A percentile compares a stretch with the other conserved stretches of the same genome.
phyloP scores from a whole-genome alignment of 805 yeast species.

The Pichia paraexigua region DNA sequence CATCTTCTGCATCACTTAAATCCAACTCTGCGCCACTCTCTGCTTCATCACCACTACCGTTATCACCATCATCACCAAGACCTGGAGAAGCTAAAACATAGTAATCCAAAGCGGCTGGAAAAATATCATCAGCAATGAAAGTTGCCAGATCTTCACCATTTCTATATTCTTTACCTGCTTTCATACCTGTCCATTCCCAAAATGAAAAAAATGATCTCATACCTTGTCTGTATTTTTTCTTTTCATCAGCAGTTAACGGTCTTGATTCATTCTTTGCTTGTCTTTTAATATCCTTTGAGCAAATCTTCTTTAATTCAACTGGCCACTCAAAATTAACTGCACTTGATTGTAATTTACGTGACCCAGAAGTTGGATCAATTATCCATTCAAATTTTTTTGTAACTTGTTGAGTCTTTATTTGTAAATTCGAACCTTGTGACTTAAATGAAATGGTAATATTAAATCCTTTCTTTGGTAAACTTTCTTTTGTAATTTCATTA shows the following conservation, averaged over 20 bases:
- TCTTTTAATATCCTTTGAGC: conserved; percentile 44
- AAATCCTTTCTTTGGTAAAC: conserved; percentile 33
- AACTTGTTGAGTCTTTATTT: conserved; percentile 49
- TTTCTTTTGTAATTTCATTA: neutral
- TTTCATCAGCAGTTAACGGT: conserved; percentile 41
- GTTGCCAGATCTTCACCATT: conserved; percentile 73
- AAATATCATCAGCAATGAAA: conserved; percentile 68
- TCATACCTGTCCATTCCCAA: conserved; percentile 77
- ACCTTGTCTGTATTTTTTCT: conserved; percentile 56
- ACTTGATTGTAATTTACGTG: conserved; percentile 47
- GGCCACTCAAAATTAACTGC: conserved; percentile 66
- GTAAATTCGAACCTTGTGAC: conserved; percentile 40
- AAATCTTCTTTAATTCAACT: conserved; percentile 41
- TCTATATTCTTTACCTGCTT: conserved; percentile 70
- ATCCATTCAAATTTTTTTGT: conserved; percentile 49
- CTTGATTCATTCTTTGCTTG: conserved; percentile 20
- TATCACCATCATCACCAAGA: conserved; percentile 42
- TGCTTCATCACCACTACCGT: conserved; percentile 49
- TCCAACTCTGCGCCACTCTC: conserved; percentile 12
- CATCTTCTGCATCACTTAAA: conserved; percentile 24
- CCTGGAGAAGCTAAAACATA: conserved; percentile 70
- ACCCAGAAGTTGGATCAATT: conserved; percentile 41
- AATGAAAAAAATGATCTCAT: conserved; percentile 84
- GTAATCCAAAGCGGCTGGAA: conserved; percentile 77
- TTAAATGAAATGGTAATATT: conserved; percentile 52